These are phyloP conservation scores for Rhizopogon salebrosus DNA, from an alignment of 768 basidiomycete species.

Conservation along the genomic window DNA sequence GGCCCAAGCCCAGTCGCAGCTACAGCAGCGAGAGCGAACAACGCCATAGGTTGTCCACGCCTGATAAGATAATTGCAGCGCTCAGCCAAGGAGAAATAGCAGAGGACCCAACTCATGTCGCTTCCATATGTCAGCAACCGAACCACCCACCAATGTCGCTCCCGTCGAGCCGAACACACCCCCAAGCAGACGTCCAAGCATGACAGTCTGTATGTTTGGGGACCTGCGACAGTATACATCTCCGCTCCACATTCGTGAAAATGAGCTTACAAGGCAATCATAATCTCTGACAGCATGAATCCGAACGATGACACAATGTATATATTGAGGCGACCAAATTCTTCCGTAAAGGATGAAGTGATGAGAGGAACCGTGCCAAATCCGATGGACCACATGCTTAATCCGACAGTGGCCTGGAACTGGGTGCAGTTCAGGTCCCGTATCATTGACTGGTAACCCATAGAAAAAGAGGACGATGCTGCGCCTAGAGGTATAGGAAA, in stretches of 20 bases:
- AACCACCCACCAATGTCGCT: conserved; percentile 63
- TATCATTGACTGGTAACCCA: conserved; percentile 52
- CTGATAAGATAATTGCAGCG: not conserved
- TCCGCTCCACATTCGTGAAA: not conserved
- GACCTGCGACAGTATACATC: conserved; percentile 13
- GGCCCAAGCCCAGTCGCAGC: conserved; percentile 59
- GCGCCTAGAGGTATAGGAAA: conserved; percentile 32
- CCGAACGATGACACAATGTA: conserved; percentile 45
- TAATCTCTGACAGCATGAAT: conserved; percentile 46
- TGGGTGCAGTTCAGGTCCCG: conserved; percentile 34
- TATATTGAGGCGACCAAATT: conserved; percentile 56
- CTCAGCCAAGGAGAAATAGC: not conserved
- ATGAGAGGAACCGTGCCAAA: conserved; percentile 57
- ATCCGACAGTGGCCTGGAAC: conserved; percentile 38
- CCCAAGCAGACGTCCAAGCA: conserved; percentile 53
- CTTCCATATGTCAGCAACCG: conserved; percentile 60
- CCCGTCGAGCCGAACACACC: conserved; percentile 59
- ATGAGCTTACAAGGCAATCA: conserved; percentile 15
- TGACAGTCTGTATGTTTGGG: conserved; percentile 46
- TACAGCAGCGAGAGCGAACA: conserved; percentile 57
- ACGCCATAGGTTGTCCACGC: conserved; percentile 55
- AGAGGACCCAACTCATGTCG: conserved; percentile 41
- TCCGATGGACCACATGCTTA: conserved; percentile 48
- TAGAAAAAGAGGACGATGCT: conserved; percentile 40
- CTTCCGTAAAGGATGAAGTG: conserved; percentile 61